phyloP scores from a whole-genome alignment of 805 yeast genomes.

The Myxozyma neglecta region DNA sequence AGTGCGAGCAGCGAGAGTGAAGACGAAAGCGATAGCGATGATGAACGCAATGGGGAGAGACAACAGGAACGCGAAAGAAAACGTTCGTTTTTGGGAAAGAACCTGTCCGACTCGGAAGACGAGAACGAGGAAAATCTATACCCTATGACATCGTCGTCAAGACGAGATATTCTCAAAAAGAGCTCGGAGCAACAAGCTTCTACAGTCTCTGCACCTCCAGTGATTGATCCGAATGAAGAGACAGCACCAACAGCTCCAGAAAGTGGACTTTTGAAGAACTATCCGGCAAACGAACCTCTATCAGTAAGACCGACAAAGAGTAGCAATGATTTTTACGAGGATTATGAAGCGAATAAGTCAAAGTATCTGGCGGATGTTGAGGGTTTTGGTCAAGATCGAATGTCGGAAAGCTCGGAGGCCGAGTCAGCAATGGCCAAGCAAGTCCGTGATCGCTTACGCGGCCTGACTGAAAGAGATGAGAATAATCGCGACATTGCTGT shows the following conservation, averaged over 20 bases:
- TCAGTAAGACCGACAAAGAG: not conserved
- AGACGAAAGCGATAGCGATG: conserved; percentile 4
- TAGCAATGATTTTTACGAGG: not conserved
- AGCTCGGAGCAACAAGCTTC: not conserved
- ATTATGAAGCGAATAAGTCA: not conserved
- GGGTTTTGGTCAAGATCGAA: conserved; percentile 25
- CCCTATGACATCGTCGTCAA: not conserved
- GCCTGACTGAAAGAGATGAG: not conserved
- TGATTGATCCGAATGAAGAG: conserved; percentile 5
- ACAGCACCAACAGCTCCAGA: not conserved
- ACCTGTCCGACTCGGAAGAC: not conserved
- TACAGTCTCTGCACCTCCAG: not conserved
- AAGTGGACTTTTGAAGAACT: not conserved
- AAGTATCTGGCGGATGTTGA: conserved; percentile 15
- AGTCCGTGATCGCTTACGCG: conserved; percentile 3
- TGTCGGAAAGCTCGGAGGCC: conserved; percentile 20
- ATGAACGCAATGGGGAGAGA: not conserved
- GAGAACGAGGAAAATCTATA: not conserved
- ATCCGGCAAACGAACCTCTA: not conserved
- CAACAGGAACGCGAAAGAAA: not conserved
- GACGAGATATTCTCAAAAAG: not conserved
- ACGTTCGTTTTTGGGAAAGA: not conserved
- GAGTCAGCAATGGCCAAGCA: conserved; percentile 14
- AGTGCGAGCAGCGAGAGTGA: conserved; percentile 3
- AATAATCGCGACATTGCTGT: conserved; percentile 13